Conservation (phyloP, 495 filamentous ascomycete species). For the Parathielavia hyrcaniae region DNA sequence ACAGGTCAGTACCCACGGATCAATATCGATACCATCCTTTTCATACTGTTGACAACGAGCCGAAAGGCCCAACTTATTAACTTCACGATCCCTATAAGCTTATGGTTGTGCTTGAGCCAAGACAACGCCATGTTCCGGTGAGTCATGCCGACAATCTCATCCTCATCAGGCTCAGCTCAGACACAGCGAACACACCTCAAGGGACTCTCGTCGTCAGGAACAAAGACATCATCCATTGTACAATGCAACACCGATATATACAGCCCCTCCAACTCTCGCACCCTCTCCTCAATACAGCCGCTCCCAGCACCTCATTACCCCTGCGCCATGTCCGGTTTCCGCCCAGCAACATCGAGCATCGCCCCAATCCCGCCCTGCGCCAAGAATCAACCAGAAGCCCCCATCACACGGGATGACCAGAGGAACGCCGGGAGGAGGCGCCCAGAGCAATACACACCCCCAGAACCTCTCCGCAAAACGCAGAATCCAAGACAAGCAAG, state of each 20-base stretch:
- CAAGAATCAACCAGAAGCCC: background rate
- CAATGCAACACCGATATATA: background rate
- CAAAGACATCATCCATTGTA: background rate
- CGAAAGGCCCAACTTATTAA: too few species aligned
- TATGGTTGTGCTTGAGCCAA: too few species aligned
- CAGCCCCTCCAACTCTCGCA: constrained; percentile 2
- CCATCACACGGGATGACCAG: too few species aligned
- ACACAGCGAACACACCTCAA: background rate
- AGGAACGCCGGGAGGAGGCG: too few species aligned
- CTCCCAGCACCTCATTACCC: background rate
- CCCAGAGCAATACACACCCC: background rate
- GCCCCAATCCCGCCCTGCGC: constrained; percentile 3
- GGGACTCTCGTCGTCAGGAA: background rate
- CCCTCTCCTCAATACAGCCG: background rate
- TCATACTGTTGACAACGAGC: too few species aligned
- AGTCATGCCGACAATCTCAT: too few species aligned
- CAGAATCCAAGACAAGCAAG: background rate
- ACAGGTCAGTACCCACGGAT: too few species aligned
- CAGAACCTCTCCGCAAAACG: background rate
- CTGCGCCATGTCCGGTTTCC: background rate
- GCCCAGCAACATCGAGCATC: constrained; percentile 7
- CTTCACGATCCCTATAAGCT: too few species aligned
- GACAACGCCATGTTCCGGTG: too few species aligned
- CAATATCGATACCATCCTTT: too few species aligned
- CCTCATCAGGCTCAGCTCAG: background rate